Evolutionary conservation across 805 yeast genomes (phyloP), one percentile per base, ranked within the genome.

Genomic region (Starmerella lactis-condensi): DNA sequence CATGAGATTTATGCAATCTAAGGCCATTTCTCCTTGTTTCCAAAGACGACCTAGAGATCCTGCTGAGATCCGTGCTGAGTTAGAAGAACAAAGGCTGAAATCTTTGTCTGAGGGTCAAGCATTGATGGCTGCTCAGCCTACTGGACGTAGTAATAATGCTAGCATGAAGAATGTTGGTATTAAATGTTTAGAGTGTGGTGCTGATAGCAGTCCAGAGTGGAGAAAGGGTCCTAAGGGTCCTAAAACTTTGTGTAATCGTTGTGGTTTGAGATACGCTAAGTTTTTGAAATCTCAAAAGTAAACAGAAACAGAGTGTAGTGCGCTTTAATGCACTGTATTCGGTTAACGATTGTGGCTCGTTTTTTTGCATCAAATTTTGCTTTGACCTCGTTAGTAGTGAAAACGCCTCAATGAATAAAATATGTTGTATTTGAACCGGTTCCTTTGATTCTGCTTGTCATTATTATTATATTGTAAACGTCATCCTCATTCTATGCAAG

Each of bases 181-280:
- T 23, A 31, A 27, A 13, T 75, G 85, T 44, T 47, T 57, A 22
- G 93, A 81, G 43, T 82, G 94, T 55, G 72, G 73, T 0, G 67
- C 73, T 2, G 60, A 60, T 18, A 69, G 68, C 28, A 77, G 93
- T 0, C 94, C 94, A 0, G 94, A 83, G 52, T 82, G 95, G 95
- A 63, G 95, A 47, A 61, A 75, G 38, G 95, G 94, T 0, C 93
- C 93, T 1, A 65, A 67, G 35, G 92, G 93, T 0, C 68, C 72
- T 4, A 64, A 79, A 44, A 75, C 85, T 0, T 58, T 82, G 36
- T 82, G 95, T 54, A 82, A 82, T 52, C 94, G 95, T 0, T 83
- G 95, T 56, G 95, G 95, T 0, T 57, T 83, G 31, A 47, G 62
- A n/a, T 57, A 57, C 50, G 58, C 62, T 7, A 56, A 56, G 44